Evolutionary conservation across 164 flowering plant genomes (phyloP).

Genomic region (Euptelea pleiosperma): DNA sequence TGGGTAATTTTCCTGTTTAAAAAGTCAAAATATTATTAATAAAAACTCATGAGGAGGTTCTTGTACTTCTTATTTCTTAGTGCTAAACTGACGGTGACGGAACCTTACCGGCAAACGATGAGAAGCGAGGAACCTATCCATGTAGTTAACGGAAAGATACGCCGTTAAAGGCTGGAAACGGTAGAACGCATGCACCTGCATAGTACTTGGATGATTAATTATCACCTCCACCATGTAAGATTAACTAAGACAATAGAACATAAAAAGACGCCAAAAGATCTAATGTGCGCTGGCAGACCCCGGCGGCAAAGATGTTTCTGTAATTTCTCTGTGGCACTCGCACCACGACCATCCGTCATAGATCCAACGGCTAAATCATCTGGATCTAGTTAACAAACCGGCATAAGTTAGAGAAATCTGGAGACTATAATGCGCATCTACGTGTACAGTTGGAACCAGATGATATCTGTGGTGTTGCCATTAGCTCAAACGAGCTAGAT

Average conservation of each 20-base stretch:
- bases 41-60: no score
- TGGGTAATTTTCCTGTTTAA: no score
- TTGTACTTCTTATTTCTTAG: no score
- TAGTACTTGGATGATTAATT: not conserved
- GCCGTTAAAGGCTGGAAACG: conserved; percentile 86
- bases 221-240: not conserved
- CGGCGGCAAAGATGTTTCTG: not conserved
- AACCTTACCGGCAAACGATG: conserved; percentile 69
- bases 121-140: conserved; percentile 77
- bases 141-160: conserved; percentile 84
- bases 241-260: not conserved
- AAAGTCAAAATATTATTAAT: no score
- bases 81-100: conserved; percentile 10
- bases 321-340: no score
- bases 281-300: conserved; percentile 10
- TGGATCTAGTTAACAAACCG: not conserved
- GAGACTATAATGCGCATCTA: no score
- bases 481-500: no score
- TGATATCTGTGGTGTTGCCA: no score
- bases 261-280: not conserved
- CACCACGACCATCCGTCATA: not conserved
- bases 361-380: not conserved
- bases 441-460: no score
- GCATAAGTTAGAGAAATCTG: no score
- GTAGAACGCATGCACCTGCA: conserved; percentile 68